These are phyloP conservation scores for Ophiostoma sp. DNA, from an alignment of 2,329 filamentous ascomycete species.

Conservation along the genomic window DNA sequence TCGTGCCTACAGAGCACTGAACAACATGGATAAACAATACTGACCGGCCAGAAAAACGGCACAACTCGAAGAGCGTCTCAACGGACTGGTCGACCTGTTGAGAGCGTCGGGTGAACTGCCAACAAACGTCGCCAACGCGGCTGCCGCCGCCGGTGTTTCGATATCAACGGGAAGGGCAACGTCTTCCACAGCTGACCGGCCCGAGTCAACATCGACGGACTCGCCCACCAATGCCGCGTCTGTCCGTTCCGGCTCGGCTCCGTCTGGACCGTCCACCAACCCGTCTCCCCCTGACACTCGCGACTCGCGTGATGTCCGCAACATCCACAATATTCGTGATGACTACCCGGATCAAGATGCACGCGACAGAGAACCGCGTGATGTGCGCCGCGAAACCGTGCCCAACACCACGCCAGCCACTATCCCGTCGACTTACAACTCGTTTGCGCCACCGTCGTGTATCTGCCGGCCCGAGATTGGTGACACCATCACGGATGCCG, in stretches of 20 bases:
- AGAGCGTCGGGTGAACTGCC: constrained; percentile 45
- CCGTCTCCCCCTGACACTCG: constrained; percentile 16
- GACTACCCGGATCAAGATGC: neutral
- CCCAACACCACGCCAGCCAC: neutral
- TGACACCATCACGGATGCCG: constrained; percentile 41
- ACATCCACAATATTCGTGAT: neutral
- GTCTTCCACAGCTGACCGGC: neutral
- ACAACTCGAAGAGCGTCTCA: constrained; percentile 52
- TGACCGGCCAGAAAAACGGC: constrained; percentile 45
- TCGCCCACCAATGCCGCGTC: constrained; percentile 19
- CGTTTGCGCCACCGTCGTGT: constrained; percentile 48
- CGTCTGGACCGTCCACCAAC: constrained; percentile 3
- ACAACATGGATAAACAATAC: neutral
- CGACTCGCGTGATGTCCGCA: neutral
- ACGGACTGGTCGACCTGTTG: constrained; percentile 51
- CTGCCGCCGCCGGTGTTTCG: neutral
- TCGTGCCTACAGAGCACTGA: neutral
- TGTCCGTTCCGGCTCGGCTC: neutral
- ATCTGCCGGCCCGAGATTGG: constrained; percentile 48
- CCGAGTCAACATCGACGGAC: neutral
- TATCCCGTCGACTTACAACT: constrained; percentile 44
- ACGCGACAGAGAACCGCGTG: neutral
- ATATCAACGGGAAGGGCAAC: neutral
- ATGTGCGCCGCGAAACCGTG: neutral
- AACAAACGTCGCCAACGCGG: neutral